Conservation (phyloP, 345 rosid species). For the Salix purpurea region DNA sequence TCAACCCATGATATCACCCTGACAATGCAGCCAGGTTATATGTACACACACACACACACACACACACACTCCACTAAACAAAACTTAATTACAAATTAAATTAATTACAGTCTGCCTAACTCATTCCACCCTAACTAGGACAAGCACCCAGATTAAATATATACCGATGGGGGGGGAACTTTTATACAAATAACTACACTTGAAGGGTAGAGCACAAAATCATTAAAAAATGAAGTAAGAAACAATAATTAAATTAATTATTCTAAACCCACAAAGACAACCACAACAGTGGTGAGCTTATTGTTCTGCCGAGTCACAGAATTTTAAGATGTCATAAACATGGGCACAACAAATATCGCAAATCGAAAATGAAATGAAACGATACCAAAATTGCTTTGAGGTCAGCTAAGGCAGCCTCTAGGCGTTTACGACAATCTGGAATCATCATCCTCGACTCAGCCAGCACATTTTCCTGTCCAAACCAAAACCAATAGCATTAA, state of each 20-base stretch:
- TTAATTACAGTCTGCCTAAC: neutral
- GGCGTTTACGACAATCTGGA: slow-evolving; percentile 85
- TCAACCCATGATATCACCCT: neutral
- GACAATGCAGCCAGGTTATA: neutral
- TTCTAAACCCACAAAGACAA: neutral
- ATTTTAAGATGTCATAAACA: neutral
- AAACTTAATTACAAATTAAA: neutral
- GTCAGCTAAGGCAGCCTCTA: slow-evolving; percentile 71
- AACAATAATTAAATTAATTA: too few species aligned
- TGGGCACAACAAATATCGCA: neutral
- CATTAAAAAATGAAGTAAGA: too few species aligned
- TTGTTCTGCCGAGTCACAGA: neutral
- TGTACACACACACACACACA: too few species aligned
- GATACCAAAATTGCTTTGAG: slow-evolving; percentile 74
- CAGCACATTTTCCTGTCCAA: slow-evolving; percentile 79
- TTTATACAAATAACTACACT: too few species aligned
- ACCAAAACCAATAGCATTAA: neutral
- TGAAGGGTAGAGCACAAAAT: too few species aligned
- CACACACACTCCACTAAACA: neutral
- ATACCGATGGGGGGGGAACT: too few species aligned
- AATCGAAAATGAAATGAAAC: neutral
- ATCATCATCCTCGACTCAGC: slow-evolving; percentile 98
- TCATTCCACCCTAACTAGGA: neutral
- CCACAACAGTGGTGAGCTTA: neutral
- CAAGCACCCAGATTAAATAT: neutral